Conservation (phyloP, 202 grass and related monocot species). For the Zizania palustris region DNA sequence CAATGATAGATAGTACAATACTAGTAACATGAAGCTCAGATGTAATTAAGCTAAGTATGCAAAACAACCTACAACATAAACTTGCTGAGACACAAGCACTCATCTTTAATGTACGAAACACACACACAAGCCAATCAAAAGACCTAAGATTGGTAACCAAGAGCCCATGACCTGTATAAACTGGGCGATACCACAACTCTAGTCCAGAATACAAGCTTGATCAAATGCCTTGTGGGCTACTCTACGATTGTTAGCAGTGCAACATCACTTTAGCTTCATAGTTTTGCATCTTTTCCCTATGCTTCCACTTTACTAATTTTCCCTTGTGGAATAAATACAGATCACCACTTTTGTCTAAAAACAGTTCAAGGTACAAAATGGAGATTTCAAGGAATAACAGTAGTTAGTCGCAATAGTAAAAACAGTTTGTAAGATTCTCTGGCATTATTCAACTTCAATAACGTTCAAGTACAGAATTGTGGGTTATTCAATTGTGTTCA, state of each 20-base stretch:
- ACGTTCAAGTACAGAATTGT: background rate
- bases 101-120: no score
- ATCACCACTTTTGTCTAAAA: background rate
- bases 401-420: background rate
- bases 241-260: background rate
- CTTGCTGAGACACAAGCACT: background rate
- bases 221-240: background rate
- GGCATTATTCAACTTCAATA: constrained; percentile 18
- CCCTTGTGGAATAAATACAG: background rate
- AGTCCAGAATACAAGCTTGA: constrained; percentile 6
- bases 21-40: constrained; percentile 16
- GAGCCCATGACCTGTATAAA: background rate
- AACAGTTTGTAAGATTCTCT: background rate
- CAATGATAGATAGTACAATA: constrained; percentile 14
- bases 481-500: background rate
- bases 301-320: background rate
- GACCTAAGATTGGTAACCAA: background rate
- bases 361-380: background rate
- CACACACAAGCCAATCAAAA: no score
- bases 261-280: background rate
- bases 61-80: constrained; percentile 32
- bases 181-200: constrained; percentile 13
- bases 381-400: background rate
- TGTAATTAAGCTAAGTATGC: background rate
- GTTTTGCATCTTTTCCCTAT: background rate